These are phyloP conservation scores for Trichaptum fuscoviolaceum DNA, from an alignment of 768 basidiomycete genomes.

Conservation along the genomic window DNA sequence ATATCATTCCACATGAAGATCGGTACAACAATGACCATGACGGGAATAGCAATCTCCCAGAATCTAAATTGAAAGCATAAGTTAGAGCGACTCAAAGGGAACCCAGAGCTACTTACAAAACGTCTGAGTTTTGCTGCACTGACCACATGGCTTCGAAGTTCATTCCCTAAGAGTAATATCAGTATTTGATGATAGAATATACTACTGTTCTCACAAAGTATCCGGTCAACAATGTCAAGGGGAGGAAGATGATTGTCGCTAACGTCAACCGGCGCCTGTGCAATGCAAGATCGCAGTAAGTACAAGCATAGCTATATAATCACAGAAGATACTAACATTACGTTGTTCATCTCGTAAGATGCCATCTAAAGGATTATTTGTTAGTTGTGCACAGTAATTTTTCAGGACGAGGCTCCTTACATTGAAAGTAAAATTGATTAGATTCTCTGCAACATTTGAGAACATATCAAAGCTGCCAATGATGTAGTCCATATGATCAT, in stretches of 20 bases:
- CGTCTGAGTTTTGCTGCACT: conserved; percentile 39
- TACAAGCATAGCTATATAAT: not conserved
- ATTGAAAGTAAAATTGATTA: conserved; percentile 73
- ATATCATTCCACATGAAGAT: conserved; percentile 51
- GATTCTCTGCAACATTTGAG: conserved; percentile 60
- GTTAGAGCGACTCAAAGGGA: not conserved
- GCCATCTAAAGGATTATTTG: conserved; percentile 41
- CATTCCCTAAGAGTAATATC: conserved; percentile 47
- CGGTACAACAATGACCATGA: conserved; percentile 49
- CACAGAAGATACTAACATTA: conserved; percentile 43
- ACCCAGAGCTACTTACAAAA: conserved; percentile 31
- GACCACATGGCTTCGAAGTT: conserved; percentile 54
- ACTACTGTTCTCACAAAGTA: conserved; percentile 50
- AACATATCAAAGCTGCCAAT: conserved; percentile 71
- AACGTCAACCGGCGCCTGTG: conserved; percentile 58
- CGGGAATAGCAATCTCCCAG: conserved; percentile 60
- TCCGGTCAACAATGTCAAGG: conserved; percentile 63
- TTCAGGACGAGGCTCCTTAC: conserved; percentile 30
- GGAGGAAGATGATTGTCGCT: conserved; percentile 66
- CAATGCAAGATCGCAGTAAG: conserved; percentile 8
- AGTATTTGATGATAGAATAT: conserved; percentile 15
- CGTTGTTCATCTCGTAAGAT: conserved; percentile 71
- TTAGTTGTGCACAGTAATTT: not conserved
- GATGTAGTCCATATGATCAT: conserved; percentile 73
- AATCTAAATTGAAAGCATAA: conserved; percentile 40